Evolutionary conservation across 768 basidiomycete genomes (phyloP).

Genomic region (Boletus sensibilis): DNA sequence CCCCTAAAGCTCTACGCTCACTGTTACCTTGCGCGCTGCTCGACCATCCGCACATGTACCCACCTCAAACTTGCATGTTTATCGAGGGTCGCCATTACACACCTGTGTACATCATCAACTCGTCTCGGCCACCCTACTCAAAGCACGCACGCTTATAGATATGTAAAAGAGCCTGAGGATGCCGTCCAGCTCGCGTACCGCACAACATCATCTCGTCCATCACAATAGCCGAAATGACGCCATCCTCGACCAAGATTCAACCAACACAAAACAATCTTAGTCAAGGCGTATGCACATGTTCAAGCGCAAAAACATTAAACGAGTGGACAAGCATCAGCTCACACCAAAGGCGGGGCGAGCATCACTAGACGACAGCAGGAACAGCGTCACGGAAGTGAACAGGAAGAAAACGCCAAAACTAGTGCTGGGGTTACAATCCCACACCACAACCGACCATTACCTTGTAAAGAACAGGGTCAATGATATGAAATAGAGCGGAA

Average conservation of each 20-base stretch:
- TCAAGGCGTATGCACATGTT: background rate
- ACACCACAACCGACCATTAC: background rate
- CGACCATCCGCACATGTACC: background rate
- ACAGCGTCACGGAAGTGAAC: background rate
- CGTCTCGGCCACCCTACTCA: background rate
- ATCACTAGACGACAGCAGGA: background rate
- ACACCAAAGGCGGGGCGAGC: background rate
- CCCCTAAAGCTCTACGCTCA: background rate
- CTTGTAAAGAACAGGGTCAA: background rate
- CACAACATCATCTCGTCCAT: background rate
- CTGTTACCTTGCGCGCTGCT: background rate
- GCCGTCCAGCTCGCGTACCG: background rate
- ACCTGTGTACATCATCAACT: background rate
- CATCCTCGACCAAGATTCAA: background rate
- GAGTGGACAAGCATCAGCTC: constrained; percentile 1
- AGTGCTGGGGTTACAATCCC: background rate
- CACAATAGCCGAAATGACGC: background rate
- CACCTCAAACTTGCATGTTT: too few relatives aligned
- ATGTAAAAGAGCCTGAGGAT: background rate
- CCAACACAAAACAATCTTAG: background rate
- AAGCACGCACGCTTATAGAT: background rate
- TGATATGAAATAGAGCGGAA: constrained; percentile 6
- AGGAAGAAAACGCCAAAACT: background rate
- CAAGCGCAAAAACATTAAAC: constrained; percentile 1
- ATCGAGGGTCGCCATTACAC: background rate